Evolutionary conservation across 306 rosid genomes (phyloP), one percentile per base, ranked within the genome.

Genomic region (Quercus wislizeni): DNA sequence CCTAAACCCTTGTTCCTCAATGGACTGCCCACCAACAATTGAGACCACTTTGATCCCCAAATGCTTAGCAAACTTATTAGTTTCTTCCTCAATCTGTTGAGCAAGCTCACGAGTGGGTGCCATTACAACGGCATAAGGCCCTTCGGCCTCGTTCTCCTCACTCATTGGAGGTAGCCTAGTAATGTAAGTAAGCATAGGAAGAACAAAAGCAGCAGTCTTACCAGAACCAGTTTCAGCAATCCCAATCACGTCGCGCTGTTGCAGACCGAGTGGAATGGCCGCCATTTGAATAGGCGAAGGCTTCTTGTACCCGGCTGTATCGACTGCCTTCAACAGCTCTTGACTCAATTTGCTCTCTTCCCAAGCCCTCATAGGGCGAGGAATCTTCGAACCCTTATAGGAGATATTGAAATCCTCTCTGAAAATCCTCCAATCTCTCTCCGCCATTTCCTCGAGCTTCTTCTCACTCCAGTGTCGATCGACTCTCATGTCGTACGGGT

Each of bases 231-330:
- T 92, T 86, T 92, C 97, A 0, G 98, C 98, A 78, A 93, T 78
- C 59, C 98, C 98, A 6, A 93, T 93, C 27, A 93, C 98, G 62
- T 93, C 98, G 0, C 98, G 93, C 82, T 93, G 95, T 77, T 93
- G 97, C 62, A 93, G 49, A 0, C 98, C 97, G 5, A 93, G 89
- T 2, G 98, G 97, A 35, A 93, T 93, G 6, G 98, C 98, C 14
- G 98, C 98, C 98, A 93, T 93, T 85, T 93, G 98, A 85, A 93
- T 93, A 0, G 97, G 98, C 64, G 98, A 93, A 14, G 97, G 97
- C 27, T 91, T 90, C 86, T 93, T 91, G 62, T 91, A 93, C 2
- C 98, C 97, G 4, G 90, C 98, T 78, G 90, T 90, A 77, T 91
- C 97, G 23, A 93, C 98, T 0, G 94, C 91, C 85, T 89, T 93